These are phyloP conservation scores for Poronia punctata DNA, from an alignment of 495 filamentous ascomycete genomes.

Conservation along the genomic window DNA sequence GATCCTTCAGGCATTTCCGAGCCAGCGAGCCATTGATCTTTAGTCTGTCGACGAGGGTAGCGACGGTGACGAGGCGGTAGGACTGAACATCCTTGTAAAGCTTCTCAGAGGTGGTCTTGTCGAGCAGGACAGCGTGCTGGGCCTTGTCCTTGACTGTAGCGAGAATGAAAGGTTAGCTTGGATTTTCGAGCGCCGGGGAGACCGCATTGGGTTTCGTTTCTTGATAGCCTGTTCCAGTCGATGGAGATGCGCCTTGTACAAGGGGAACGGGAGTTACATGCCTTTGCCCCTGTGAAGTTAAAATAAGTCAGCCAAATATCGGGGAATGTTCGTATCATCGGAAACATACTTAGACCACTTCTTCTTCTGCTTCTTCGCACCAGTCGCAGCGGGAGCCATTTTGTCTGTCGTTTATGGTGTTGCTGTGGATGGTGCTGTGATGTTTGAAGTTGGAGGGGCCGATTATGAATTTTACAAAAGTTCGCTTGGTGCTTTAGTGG, in stretches of 20 bases:
- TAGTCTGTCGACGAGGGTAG: conserved; percentile 95
- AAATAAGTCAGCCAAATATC: conserved; percentile 18
- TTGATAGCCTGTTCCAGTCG: too few species aligned
- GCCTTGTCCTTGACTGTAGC: conserved; percentile 98
- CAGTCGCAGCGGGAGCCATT: conserved; percentile 73
- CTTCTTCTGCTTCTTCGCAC: conserved; percentile 99
- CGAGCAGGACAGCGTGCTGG: conserved; percentile 84
- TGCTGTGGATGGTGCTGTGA: conserved; percentile 33
- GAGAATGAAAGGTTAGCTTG: conserved; percentile 17
- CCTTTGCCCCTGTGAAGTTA: conserved; percentile 23
- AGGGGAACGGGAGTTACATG: conserved; percentile 16
- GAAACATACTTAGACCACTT: conserved; percentile 90
- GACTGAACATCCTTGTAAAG: conserved; percentile 99
- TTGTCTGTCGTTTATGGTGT: conserved; percentile 37
- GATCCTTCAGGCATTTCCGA: conserved; percentile 77
- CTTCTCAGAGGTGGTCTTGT: conserved; percentile 76
- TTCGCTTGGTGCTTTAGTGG: conserved; percentile 20
- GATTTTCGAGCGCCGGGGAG: conserved; percentile 1
- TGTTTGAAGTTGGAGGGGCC: conserved; percentile 32
- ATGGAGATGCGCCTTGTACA: conserved; percentile 11
- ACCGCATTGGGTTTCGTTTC: conserved; percentile 4
- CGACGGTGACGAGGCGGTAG: conserved; percentile 98
- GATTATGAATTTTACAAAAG: conserved; percentile 27
- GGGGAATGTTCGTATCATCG: neutral
- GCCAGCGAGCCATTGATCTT: conserved; percentile 99